A percentile compares a stretch with the other conserved stretches of the same genome.
These are phyloP conservation scores for Aspergillus diversus DNA, from an alignment of 495 filamentous ascomycete species.

Conservation along the genomic window DNA sequence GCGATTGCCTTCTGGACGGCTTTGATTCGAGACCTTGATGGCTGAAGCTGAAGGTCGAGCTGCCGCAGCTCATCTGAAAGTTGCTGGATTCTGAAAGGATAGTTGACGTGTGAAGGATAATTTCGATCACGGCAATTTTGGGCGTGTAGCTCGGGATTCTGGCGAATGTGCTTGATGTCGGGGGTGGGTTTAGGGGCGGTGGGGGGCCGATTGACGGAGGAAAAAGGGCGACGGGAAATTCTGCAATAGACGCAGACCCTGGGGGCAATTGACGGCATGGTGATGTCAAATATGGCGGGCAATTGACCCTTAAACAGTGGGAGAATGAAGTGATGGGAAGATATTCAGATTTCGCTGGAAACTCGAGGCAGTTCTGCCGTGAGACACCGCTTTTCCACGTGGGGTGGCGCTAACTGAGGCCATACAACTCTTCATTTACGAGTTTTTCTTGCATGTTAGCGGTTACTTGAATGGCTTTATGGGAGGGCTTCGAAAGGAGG, in stretches of 20 bases:
- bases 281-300: neutral
- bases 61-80: conserved; percentile 68
- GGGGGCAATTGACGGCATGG: conserved; percentile 25
- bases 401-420: neutral
- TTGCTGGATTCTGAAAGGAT: conserved; percentile 69
- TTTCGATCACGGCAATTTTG: conserved; percentile 85
- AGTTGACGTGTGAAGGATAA: conserved; percentile 67
- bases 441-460: no score
- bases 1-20: conserved; percentile 47
- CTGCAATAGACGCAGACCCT: conserved; percentile 48
- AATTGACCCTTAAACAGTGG: conserved; percentile 28
- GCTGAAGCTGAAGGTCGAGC: conserved; percentile 44
- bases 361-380: conserved; percentile 10
- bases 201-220: conserved; percentile 55
- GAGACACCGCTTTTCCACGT: conserved; percentile 9
- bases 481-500: no score
- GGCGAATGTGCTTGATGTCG: conserved; percentile 87
- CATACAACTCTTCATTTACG: no score
- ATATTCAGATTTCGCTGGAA: conserved; percentile 4
- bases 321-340: conserved; percentile 5
- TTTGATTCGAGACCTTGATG: conserved; percentile 43
- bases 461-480: no score
- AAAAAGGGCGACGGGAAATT: conserved; percentile 36
- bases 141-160: conserved; percentile 75
- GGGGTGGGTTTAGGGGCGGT: conserved; percentile 79